These are phyloP conservation scores for Ogataea paraovalis DNA, from an alignment of 805 yeast species.

Conservation along the genomic window DNA sequence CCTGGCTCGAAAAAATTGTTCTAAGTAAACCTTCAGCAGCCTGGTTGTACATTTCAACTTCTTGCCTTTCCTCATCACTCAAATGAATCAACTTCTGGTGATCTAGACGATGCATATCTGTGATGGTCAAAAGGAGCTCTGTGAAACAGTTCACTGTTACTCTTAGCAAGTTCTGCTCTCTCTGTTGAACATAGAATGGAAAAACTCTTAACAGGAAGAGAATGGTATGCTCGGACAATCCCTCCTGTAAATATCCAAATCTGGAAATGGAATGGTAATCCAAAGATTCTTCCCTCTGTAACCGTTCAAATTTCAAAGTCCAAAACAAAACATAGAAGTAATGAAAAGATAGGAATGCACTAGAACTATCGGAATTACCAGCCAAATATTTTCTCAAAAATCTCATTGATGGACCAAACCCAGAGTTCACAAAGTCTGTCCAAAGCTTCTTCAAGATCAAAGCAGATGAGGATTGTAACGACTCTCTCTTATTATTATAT, in stretches of 20 bases:
- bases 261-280: slow-evolving; percentile 31
- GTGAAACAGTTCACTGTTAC: slow-evolving; percentile 66
- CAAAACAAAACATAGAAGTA: slow-evolving; percentile 65
- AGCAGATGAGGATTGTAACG: slow-evolving; percentile 31
- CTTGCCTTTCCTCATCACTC: slow-evolving; percentile 42
- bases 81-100: slow-evolving; percentile 39
- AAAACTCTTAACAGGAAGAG: slow-evolving; percentile 40
- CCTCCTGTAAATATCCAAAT: slow-evolving; percentile 32
- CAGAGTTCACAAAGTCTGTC: slow-evolving; percentile 62
- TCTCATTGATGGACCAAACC: slow-evolving; percentile 63
- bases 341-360: slow-evolving; percentile 33
- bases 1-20: slow-evolving; percentile 66
- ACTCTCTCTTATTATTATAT: slow-evolving; percentile 21
- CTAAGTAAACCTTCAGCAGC: slow-evolving; percentile 39
- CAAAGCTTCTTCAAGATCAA: slow-evolving; percentile 41
- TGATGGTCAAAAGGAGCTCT: slow-evolving; percentile 49
- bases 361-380: slow-evolving; percentile 29
- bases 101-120: slow-evolving; percentile 33
- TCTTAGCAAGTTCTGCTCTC: slow-evolving; percentile 59
- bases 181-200: slow-evolving; percentile 38
- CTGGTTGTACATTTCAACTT: slow-evolving; percentile 29
- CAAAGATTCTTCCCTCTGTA: slow-evolving; percentile 24
- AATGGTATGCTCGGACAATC: slow-evolving; percentile 58
- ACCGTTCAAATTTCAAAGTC: slow-evolving; percentile 68
- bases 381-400: slow-evolving; percentile 37